phyloP scores from a whole-genome alignment of 345 rosid genomes.

The Cardamine chenopodiifolia region DNA sequence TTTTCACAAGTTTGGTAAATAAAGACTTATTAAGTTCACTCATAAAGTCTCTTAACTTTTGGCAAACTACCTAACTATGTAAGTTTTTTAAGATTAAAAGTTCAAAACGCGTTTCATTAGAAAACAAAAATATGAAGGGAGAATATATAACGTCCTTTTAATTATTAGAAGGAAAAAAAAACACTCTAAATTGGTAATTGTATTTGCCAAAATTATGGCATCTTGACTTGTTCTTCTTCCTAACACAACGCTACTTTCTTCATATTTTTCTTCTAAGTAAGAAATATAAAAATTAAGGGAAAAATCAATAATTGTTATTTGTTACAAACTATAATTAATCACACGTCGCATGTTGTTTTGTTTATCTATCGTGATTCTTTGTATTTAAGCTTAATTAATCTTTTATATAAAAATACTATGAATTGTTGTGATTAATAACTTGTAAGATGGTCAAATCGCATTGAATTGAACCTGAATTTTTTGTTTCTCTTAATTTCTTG shows the following conservation, averaged over 20 bases:
- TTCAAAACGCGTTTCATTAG: constrained; percentile 21
- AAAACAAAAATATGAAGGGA: constrained; percentile 1
- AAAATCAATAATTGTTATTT: too few species aligned
- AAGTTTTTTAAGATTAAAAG: not conserved
- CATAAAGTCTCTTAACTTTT: constrained; percentile 29
- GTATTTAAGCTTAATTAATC: constrained; percentile 16
- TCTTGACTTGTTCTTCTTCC: constrained; percentile 37
- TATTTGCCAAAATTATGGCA: constrained; percentile 23
- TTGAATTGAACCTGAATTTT: constrained; percentile 3
- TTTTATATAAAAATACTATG: constrained; percentile 6
- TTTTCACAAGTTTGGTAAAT: constrained; percentile 31
- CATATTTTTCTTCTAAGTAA: not conserved
- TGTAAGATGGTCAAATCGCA: constrained; percentile 28
- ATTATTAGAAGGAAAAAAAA: not conserved
- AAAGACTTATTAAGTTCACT: constrained; percentile 22
- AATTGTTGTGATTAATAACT: constrained; percentile 22
- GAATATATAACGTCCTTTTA: not conserved
- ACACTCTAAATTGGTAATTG: constrained; percentile 22
- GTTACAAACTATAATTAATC: constrained; percentile 5
- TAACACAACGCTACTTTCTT: constrained; percentile 23
- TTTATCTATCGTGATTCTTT: not conserved
- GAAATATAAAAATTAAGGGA: constrained; percentile 18
- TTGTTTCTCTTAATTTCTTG: not conserved
- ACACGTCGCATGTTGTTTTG: not conserved
- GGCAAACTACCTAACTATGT: constrained; percentile 32